These are phyloP conservation scores for Auriscalpium microsporum DNA, from an alignment of 768 basidiomycete genomes.

Conservation along the genomic window DNA sequence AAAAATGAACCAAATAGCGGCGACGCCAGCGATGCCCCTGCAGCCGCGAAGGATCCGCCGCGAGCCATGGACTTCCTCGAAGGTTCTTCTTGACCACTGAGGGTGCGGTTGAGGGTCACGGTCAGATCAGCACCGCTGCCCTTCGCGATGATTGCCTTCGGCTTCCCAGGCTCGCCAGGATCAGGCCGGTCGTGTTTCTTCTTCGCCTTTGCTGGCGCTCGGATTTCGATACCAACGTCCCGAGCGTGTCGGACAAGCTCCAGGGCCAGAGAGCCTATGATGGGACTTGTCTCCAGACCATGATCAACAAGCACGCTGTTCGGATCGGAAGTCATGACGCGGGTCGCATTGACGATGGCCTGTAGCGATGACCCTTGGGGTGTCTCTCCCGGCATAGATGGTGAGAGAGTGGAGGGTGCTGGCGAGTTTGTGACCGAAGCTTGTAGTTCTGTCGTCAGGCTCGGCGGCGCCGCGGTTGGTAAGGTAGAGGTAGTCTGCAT, in stretches of 20 bases:
- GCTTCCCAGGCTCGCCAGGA: slow-evolving; percentile 1
- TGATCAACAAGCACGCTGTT: slow-evolving; percentile 66
- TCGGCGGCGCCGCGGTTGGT: slow-evolving; percentile 3
- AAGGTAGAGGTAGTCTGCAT: slow-evolving; percentile 3
- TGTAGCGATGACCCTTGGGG: slow-evolving; percentile 59
- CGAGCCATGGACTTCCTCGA: slow-evolving; percentile 5
- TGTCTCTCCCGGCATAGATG: slow-evolving; percentile 17
- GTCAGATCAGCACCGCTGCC: slow-evolving; percentile 35
- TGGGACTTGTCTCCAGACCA: slow-evolving; percentile 50
- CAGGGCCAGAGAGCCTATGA: slow-evolving; percentile 58
- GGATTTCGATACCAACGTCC: slow-evolving; percentile 46
- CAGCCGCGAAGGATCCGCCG: slow-evolving; percentile 38
- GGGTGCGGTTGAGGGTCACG: slow-evolving; percentile 21
- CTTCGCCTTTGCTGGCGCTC: slow-evolving; percentile 43
- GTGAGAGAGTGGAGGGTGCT: slow-evolving; percentile 13
- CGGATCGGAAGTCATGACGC: slow-evolving; percentile 80
- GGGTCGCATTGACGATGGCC: slow-evolving; percentile 75
- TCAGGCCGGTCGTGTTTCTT: slow-evolving; percentile 14
- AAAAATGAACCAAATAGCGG: slow-evolving; percentile 57
- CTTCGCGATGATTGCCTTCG: slow-evolving; percentile 8
- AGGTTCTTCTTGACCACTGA: slow-evolving; percentile 8
- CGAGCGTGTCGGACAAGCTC: slow-evolving; percentile 61
- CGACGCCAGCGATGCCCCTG: slow-evolving; percentile 33
- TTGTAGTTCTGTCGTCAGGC: slow-evolving; percentile 13
- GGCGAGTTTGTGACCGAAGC: slow-evolving; percentile 2